Evolutionary conservation across 2,329 filamentous ascomycete genomes (phyloP).

Genomic region (Pseudopithomyces maydicus): DNA sequence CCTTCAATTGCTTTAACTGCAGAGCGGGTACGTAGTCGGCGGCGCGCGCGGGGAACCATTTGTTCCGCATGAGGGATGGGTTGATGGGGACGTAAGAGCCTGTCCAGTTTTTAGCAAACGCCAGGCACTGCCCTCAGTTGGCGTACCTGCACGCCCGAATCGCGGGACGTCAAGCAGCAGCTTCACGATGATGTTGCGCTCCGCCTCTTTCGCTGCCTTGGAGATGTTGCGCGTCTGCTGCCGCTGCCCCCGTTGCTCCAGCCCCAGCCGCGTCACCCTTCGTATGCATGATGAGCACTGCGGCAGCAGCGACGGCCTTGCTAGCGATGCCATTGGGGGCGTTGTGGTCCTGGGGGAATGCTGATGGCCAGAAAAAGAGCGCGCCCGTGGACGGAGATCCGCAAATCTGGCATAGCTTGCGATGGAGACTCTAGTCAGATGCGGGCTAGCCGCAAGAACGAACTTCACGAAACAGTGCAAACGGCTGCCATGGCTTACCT

Average conservation of each 20-base stretch:
- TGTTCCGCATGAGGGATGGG: slow-evolving; percentile 60
- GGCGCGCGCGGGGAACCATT: slow-evolving; percentile 56
- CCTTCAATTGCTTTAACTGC: slow-evolving; percentile 52
- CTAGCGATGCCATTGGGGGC: slow-evolving; percentile 40
- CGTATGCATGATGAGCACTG: slow-evolving; percentile 47
- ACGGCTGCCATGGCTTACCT: slow-evolving; percentile 29
- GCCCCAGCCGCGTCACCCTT: slow-evolving; percentile 35
- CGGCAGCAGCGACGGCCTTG: slow-evolving; percentile 39
- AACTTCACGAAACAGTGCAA: slow-evolving; percentile 19
- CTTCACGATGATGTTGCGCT: slow-evolving; percentile 54
- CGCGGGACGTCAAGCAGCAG: slow-evolving; percentile 57
- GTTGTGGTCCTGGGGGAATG: slow-evolving; percentile 13
- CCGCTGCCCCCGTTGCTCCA: slow-evolving; percentile 31
- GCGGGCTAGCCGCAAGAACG: slow-evolving; percentile 11
- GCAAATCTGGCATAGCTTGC: slow-evolving; percentile 24
- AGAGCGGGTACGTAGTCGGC: slow-evolving; percentile 58
- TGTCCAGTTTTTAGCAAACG: slow-evolving; percentile 37
- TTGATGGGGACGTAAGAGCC: slow-evolving; percentile 59
- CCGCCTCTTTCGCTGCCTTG: slow-evolving; percentile 49
- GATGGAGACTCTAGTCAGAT: slow-evolving; percentile 14
- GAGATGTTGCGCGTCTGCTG: slow-evolving; percentile 52
- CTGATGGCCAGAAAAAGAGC: slow-evolving; percentile 17
- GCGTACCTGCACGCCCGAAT: slow-evolving; percentile 52
- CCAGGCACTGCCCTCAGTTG: background rate
- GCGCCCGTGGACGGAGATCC: slow-evolving; percentile 7